Conservation (phyloP, 306 rosid species). For the Cyamopsis tetragonoloba region DNA sequence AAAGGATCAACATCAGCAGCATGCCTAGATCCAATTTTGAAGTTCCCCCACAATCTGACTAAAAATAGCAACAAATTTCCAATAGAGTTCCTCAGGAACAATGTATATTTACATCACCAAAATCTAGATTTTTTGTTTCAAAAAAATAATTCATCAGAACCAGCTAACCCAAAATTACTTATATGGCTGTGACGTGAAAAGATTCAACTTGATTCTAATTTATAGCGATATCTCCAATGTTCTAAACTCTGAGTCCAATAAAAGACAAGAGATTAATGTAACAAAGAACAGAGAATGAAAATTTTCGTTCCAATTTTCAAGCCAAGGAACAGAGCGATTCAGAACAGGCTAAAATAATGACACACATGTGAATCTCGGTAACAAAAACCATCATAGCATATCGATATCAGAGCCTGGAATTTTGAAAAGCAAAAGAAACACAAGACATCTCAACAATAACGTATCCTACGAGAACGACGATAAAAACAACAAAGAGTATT, state of each 20-base stretch:
- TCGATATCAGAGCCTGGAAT: not conserved
- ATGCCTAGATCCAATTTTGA: conserved; percentile 7
- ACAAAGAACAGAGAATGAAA: not conserved
- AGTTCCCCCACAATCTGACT: conserved; percentile 14
- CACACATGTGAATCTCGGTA: conserved; percentile 12
- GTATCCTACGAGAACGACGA: not conserved
- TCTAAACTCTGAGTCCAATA: not conserved
- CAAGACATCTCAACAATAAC: not conserved
- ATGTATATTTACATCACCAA: conserved; percentile 22
- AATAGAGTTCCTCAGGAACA: not conserved
- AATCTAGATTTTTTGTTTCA: too few relatives aligned
- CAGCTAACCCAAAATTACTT: not conserved
- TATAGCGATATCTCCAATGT: not conserved
- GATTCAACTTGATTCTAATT: not conserved
- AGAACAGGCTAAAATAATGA: conserved; percentile 23
- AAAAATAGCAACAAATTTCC: conserved; percentile 5
- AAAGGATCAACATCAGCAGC: conserved; percentile 6
- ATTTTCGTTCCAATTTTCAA: not conserved
- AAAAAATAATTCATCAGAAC: not conserved
- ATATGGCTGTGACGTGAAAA: not conserved
- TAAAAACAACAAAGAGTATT: not conserved
- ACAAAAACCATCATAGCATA: not conserved
- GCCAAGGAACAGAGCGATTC: not conserved
- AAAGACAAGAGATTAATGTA: not conserved
- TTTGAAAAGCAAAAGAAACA: conserved; percentile 2